These are phyloP conservation scores for Pseudoneurospora amorphoporcata DNA, from an alignment of 495 filamentous ascomycete genomes.

Conservation along the genomic window DNA sequence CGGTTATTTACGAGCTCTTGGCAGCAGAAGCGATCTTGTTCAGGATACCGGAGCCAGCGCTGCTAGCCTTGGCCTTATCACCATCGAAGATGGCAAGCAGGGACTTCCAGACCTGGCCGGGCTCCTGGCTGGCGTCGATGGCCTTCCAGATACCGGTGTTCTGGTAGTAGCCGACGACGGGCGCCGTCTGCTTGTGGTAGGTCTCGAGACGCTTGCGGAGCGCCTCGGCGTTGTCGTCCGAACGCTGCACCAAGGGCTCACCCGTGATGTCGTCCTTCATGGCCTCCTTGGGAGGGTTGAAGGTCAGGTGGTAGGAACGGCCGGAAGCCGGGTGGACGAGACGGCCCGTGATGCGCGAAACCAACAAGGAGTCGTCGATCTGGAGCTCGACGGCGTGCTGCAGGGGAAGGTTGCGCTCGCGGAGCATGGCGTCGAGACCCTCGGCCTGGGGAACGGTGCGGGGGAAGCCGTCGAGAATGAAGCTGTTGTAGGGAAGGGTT, in stretches of 20 bases:
- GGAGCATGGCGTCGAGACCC: conserved; percentile 86
- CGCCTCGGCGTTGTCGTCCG: conserved; percentile 95
- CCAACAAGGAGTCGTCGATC: conserved; percentile 89
- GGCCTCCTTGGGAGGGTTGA: conserved; percentile 89
- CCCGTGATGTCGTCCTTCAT: conserved; percentile 98
- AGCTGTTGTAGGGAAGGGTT: conserved; percentile 41
- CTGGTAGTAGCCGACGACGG: conserved; percentile 92
- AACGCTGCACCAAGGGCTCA: conserved; percentile 91
- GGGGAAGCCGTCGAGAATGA: conserved; percentile 98
- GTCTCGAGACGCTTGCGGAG: conserved; percentile 89
- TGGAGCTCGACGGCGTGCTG: conserved; percentile 93
- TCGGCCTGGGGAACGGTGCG: conserved; percentile 92
- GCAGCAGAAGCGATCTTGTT: conserved; percentile 32
- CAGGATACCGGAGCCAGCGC: conserved; percentile 33
- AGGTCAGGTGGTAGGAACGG: conserved; percentile 92
- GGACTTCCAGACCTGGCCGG: conserved; percentile 89
- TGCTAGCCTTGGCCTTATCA: conserved; percentile 42
- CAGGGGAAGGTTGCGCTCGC: conserved; percentile 59
- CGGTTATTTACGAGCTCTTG: conserved; percentile 18
- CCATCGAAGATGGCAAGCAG: conserved; percentile 68
- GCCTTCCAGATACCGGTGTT: conserved; percentile 94
- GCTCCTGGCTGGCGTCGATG: conserved; percentile 93
- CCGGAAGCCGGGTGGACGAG: conserved; percentile 92
- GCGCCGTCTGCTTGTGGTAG: conserved; percentile 88
- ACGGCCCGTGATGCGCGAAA: conserved; percentile 92